Evolutionary conservation across 2,329 filamentous ascomycete genomes (phyloP).

Genomic region (Ophiostoma quercus): DNA sequence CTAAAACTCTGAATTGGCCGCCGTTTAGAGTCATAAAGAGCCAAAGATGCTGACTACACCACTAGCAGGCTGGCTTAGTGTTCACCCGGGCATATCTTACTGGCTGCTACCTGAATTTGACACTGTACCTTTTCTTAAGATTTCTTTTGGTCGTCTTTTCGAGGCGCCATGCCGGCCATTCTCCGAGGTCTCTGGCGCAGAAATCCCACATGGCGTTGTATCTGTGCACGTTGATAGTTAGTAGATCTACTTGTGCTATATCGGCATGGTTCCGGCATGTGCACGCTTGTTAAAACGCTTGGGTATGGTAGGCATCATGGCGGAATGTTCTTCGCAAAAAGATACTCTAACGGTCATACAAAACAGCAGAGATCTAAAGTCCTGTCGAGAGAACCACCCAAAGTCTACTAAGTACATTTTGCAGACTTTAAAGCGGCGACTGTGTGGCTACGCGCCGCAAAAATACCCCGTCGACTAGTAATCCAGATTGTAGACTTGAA

Average conservation of each 20-base stretch:
- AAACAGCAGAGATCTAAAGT: neutral
- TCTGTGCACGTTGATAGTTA: neutral
- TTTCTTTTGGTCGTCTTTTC: neutral
- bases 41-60: neutral
- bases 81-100: neutral
- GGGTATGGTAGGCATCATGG: no score
- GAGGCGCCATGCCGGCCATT: neutral
- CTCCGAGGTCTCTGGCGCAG: neutral
- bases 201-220: slow-evolving; percentile 5
- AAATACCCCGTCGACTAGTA: neutral
- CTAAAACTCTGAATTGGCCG: neutral
- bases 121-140: neutral
- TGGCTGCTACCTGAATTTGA: neutral
- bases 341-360: neutral
- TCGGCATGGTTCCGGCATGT: neutral
- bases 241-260: neutral
- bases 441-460: neutral
- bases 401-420: neutral
- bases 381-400: neutral
- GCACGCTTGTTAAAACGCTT: neutral
- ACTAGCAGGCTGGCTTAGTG: neutral
- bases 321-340: neutral
- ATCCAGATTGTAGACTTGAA: neutral
- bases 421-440: neutral
- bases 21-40: neutral